These are phyloP conservation scores for Candida gigantensis DNA, from an alignment of 1,139 yeast genomes.

Conservation along the genomic window DNA sequence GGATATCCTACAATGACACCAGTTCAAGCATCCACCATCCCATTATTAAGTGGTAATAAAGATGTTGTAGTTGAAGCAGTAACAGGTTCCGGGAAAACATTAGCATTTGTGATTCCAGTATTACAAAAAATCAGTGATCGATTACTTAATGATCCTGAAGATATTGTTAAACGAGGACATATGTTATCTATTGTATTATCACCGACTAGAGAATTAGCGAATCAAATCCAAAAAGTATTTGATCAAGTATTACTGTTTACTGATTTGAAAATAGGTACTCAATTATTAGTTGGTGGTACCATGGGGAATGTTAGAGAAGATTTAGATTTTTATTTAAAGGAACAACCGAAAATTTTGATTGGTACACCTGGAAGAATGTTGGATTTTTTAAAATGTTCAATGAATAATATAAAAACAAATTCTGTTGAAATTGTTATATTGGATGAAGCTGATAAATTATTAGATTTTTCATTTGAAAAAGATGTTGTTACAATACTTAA, in stretches of 20 bases:
- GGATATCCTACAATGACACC: conserved; percentile 92
- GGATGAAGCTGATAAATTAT: conserved; percentile 90
- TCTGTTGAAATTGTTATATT: conserved; percentile 74
- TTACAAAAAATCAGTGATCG: conserved; percentile 57
- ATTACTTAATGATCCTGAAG: conserved; percentile 27
- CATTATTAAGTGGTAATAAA: conserved; percentile 81
- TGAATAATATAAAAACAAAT: conserved; percentile 49
- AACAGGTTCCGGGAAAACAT: conserved; percentile 95
- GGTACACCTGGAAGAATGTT: conserved; percentile 93
- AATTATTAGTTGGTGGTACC: conserved; percentile 87
- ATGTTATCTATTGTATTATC: conserved; percentile 73
- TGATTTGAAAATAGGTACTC: conserved; percentile 59
- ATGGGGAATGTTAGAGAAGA: conserved; percentile 73
- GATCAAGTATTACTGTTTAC: conserved; percentile 53
- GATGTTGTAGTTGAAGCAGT: conserved; percentile 97
- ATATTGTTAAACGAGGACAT: conserved; percentile 55
- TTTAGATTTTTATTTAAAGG: conserved; percentile 52
- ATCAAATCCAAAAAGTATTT: conserved; percentile 74
- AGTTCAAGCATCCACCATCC: conserved; percentile 94
- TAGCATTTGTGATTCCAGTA: conserved; percentile 83
- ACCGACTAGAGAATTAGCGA: conserved; percentile 92
- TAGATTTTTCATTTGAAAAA: conserved; percentile 74
- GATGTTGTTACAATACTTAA: conserved; percentile 69
- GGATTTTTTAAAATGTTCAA: conserved; percentile 65
- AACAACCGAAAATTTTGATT: conserved; percentile 70